Percentiles rank a stretch among this genome's conserved stretches.
phyloP scores from a whole-genome alignment of 2,329 filamentous ascomycete species.

The Aspergillus brunneoviolaceus region DNA sequence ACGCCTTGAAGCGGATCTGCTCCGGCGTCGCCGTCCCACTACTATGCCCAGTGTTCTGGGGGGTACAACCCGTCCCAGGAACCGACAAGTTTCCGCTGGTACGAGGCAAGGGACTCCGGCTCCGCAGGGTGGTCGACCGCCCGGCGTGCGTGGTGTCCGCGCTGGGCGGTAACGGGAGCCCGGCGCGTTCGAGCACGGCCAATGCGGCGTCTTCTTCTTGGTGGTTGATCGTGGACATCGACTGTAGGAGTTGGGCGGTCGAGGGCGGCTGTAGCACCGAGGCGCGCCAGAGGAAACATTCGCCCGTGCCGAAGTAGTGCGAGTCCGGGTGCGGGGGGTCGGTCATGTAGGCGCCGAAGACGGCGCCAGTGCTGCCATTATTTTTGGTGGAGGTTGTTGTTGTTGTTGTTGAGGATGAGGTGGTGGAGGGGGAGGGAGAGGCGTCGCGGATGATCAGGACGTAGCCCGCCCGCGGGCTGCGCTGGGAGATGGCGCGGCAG shows the following conservation, averaged over 20 bases:
- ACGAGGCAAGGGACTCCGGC: constrained; percentile 21
- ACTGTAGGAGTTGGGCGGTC: not conserved
- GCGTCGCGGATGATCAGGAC: constrained; percentile 83
- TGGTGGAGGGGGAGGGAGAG: constrained; percentile 30
- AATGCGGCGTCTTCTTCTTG: constrained; percentile 41
- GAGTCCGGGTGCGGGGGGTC: constrained; percentile 77
- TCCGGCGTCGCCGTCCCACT: constrained; percentile 62
- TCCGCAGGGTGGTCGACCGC: constrained; percentile 59
- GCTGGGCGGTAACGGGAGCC: constrained; percentile 68
- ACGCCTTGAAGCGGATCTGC: constrained; percentile 90
- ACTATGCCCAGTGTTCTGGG: not conserved
- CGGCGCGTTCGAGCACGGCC: constrained; percentile 42
- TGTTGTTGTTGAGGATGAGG: not conserved
- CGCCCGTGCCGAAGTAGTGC: constrained; percentile 92
- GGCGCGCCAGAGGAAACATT: constrained; percentile 89
- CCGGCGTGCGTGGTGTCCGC: constrained; percentile 62
- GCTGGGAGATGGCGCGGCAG: constrained; percentile 64
- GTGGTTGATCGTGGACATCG: constrained; percentile 3
- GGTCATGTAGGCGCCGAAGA: constrained; percentile 92
- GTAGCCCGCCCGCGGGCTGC: constrained; percentile 74
- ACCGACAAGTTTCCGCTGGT: not conserved
- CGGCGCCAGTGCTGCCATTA: constrained; percentile 27
- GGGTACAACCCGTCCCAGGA: constrained; percentile 13
- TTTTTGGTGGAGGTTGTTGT: not conserved
- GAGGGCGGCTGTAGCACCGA: constrained; percentile 56